Base-by-base conservation (phyloP, 2,329 filamentous ascomycete genomes). In the Alternaria sp. region DNA sequence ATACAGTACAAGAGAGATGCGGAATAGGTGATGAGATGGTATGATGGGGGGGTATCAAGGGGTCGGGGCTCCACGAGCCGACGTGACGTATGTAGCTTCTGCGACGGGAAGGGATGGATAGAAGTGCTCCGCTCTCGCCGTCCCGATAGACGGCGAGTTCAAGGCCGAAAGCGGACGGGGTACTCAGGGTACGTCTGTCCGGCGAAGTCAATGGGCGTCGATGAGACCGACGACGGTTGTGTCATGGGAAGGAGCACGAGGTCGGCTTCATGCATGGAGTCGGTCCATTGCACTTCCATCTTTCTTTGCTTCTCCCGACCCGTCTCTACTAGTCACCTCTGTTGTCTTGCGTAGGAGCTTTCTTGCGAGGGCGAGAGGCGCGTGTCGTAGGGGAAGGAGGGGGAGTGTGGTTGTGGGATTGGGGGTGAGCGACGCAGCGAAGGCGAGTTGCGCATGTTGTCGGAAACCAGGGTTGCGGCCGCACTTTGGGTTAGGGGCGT, bases 241-340 rank as follows among this genome's bases (percentile, higher is more conserved):
- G 73, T 77, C 11, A 68, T 71, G 9, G 75, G 75, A 8, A 77
- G 63, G 37, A 79, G 72, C 30, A 77, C 72, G 28, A 78, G 68
- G 28, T 79, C 70, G 14, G 77, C 77, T 64, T 79, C 76, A 26
- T 73, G 66, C 53, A 76, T 75, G 11, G 75, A 70, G 25, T 73
- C 73, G 9, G 74, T 75, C 76, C 76, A 79, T 63, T 78, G 72
- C 12, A 79, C 77, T 56, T 77, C 72, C 76, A 79, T 77, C 63
- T 74, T 78, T 50, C 76, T 72, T 64, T 71, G 56, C 57, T 72
- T 71, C 55, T 76, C 76, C 67, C 67, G 69, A 53, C 74, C 76
- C 75, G 70, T 70, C 69, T 73, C 72, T 63, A 69, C 65, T 60
- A 73, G 77, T 79, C 77, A 78, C 67, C 71, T 70, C 26, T 72